A percentile compares a stretch with the other conserved stretches of the same genome.
phyloP scores from a whole-genome alignment of 768 basidiomycete species.

The Boletus rufocinnamomeus region DNA sequence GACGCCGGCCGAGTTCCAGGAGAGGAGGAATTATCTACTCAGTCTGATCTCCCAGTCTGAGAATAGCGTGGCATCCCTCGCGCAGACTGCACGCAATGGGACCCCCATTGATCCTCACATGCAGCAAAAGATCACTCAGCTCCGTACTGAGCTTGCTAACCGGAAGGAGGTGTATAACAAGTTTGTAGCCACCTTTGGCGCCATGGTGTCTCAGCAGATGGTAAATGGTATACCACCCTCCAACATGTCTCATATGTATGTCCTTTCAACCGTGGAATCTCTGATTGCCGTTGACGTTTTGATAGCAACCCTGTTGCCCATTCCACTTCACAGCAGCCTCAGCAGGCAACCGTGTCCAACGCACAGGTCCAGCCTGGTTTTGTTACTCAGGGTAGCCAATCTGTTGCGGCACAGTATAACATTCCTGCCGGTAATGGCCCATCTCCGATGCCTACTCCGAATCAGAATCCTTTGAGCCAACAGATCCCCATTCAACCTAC shows the following conservation, averaged over 20 bases:
- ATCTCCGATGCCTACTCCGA: conserved; percentile 27
- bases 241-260: conserved; percentile 39
- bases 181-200: conserved; percentile 35
- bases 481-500: conserved; percentile 37
- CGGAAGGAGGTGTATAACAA: conserved; percentile 45
- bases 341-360: conserved; percentile 13
- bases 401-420: conserved; percentile 19
- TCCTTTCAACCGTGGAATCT: not conserved
- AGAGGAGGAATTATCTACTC: conserved; percentile 21
- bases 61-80: conserved; percentile 3
- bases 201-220: conserved; percentile 28
- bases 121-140: conserved; percentile 19
- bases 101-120: conserved; percentile 21
- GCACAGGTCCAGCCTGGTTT: conserved; percentile 27
- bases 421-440: conserved; percentile 19
- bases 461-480: conserved; percentile 20
- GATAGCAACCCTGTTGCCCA: conserved; percentile 22
- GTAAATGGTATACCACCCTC: conserved; percentile 23
- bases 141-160: conserved; percentile 24
- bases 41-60: conserved; percentile 18
- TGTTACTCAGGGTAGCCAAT: conserved; percentile 18
- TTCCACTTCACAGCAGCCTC: conserved; percentile 24
- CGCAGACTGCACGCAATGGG: conserved; percentile 15
- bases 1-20: conserved; percentile 27
- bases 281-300: conserved; percentile 10